Evolutionary conservation across 1,284 basidiomycete genomes (phyloP).

Genomic region (Tetrapyrgos nigripes): DNA sequence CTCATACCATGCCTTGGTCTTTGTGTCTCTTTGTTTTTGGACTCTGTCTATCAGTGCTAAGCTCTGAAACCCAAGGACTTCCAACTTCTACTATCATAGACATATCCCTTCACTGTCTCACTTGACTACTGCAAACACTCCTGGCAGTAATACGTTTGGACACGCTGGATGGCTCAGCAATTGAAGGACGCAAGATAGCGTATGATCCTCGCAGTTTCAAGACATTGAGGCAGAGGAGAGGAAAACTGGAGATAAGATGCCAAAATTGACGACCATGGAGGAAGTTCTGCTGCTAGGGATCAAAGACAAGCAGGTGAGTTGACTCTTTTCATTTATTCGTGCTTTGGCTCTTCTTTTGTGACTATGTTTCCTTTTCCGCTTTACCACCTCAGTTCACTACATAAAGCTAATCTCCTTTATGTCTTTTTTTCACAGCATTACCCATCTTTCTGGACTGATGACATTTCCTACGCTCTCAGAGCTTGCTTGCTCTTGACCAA

Average conservation of each 20-base stretch:
- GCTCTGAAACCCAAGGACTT: no score
- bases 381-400: no score
- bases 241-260: constrained; percentile 74
- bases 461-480: constrained; percentile 94
- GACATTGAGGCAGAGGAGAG: constrained; percentile 74
- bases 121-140: neutral
- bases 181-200: constrained; percentile 87
- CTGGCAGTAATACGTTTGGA: constrained; percentile 21
- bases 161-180: constrained; percentile 80
- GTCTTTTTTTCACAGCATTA: constrained; percentile 66
- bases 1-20: no score
- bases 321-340: neutral
- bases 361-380: no score
- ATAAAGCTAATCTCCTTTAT: no score
- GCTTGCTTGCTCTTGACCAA: constrained; percentile 89
- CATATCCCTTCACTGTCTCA: neutral
- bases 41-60: no score
- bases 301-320: constrained; percentile 85
- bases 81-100: constrained; percentile 35
- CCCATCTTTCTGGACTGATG: constrained; percentile 97
- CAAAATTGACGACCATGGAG: constrained; percentile 94
- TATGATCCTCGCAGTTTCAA: constrained; percentile 94
- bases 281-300: constrained; percentile 92
- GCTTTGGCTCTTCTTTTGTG: constrained; percentile 1
- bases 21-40: no score